These are phyloP conservation scores for Backusella liffmaniae DNA, from an alignment of 192 early-diverging fungal species.

Conservation along the genomic window DNA sequence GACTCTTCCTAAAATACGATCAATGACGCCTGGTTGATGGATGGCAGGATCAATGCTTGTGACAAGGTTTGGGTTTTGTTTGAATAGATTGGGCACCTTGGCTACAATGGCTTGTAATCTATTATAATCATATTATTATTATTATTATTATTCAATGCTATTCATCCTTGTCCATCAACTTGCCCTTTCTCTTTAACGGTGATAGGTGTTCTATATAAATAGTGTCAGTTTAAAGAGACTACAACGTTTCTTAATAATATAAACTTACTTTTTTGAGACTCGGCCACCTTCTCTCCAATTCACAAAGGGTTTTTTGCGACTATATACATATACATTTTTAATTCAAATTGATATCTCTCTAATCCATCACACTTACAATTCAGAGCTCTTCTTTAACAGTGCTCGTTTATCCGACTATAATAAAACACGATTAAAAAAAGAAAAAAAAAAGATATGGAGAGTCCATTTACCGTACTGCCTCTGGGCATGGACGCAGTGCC, in stretches of 20 bases:
- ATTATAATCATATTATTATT: background rate
- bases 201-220: background rate
- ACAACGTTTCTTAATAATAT: too few relatives aligned
- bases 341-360: background rate
- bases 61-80: background rate
- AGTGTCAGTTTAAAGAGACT: background rate
- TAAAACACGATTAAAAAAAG: background rate
- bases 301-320: background rate
- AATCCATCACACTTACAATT: background rate
- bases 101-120: background rate
- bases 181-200: background rate
- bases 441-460: too few relatives aligned
- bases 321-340: background rate
- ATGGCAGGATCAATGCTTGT: background rate
- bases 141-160: background rate
- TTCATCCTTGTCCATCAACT: background rate
- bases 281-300: background rate
- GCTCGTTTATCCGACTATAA: background rate
- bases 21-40: background rate
- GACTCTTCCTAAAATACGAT: background rate
- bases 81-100: background rate
- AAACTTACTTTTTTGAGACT: background rate
- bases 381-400: constrained; percentile 1
- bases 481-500: background rate
- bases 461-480: background rate